These are phyloP conservation scores for Daldinia loculata DNA, from an alignment of 495 filamentous ascomycete species.

Conservation along the genomic window DNA sequence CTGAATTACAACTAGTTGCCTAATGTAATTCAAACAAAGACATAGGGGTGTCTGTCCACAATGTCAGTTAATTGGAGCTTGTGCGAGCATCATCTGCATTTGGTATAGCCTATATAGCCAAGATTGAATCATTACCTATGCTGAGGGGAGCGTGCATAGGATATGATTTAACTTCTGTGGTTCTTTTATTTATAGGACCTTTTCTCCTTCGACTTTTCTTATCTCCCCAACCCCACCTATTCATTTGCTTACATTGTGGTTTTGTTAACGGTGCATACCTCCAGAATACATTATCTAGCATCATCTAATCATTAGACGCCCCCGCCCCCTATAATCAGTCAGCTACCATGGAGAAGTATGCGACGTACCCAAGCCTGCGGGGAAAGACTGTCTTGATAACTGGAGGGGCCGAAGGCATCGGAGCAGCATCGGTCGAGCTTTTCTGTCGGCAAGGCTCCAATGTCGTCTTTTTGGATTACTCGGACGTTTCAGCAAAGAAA, in stretches of 20 bases:
- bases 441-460: constrained; percentile 59
- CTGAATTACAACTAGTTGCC: neutral
- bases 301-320: neutral
- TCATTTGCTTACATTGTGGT: neutral
- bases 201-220: neutral
- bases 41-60: neutral
- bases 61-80: neutral
- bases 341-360: constrained; percentile 30
- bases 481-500: constrained; percentile 47
- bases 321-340: neutral
- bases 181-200: neutral
- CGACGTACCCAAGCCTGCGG: constrained; percentile 50
- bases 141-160: neutral
- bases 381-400: constrained; percentile 60
- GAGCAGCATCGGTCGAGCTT: constrained; percentile 54
- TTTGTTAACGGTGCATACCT: neutral
- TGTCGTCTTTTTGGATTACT: constrained; percentile 60
- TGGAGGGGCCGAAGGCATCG: constrained; percentile 63
- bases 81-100: neutral
- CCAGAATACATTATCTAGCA: neutral
- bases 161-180: neutral
- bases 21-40: neutral
- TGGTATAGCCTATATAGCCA: neutral
- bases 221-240: neutral
- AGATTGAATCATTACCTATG: neutral